A percentile compares a stretch with the other conserved stretches of the same genome.
These are phyloP conservation scores for Baeospora myosura DNA, from an alignment of 1,284 basidiomycete species.

Conservation along the genomic window DNA sequence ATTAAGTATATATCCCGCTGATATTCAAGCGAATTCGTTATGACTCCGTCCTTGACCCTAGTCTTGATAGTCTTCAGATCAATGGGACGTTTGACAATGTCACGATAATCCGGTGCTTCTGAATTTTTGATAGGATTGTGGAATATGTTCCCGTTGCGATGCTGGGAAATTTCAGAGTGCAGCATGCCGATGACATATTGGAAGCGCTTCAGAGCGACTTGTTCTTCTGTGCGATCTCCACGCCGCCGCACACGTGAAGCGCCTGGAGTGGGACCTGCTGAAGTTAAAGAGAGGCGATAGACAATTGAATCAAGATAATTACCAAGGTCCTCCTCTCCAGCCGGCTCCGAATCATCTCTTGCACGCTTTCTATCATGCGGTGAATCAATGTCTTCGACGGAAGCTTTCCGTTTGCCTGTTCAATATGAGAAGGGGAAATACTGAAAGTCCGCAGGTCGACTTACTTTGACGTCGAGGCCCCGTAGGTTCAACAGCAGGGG, in stretches of 20 bases:
- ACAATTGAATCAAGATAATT: constrained; percentile 10
- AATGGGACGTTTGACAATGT: constrained; percentile 87
- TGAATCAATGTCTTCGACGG: constrained; percentile 43
- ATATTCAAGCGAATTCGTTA: constrained; percentile 77
- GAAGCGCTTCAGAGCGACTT: constrained; percentile 60
- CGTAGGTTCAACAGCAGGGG: constrained; percentile 8
- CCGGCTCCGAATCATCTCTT: constrained; percentile 62
- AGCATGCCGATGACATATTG: constrained; percentile 76
- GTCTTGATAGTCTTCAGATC: constrained; percentile 86
- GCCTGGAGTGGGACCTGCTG: constrained; percentile 24
- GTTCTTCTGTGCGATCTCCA: constrained; percentile 35
- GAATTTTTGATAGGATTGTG: constrained; percentile 82
- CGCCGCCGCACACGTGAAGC: constrained; percentile 23
- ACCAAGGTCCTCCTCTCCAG: constrained; percentile 60
- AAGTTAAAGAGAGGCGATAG: not conserved
- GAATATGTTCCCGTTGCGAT: constrained; percentile 84
- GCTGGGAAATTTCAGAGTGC: constrained; percentile 74
- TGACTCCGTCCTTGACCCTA: constrained; percentile 75
- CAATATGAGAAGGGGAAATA: not conserved
- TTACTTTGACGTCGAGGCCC: constrained; percentile 10
- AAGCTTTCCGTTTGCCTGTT: constrained; percentile 63
- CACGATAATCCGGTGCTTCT: constrained; percentile 86
- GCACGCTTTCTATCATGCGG: constrained; percentile 54
- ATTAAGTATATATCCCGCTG: constrained; percentile 86
- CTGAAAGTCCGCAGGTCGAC: not conserved